Evolutionary conservation across 805 yeast genomes (phyloP).

Genomic region (Lachancea quebecensis): DNA sequence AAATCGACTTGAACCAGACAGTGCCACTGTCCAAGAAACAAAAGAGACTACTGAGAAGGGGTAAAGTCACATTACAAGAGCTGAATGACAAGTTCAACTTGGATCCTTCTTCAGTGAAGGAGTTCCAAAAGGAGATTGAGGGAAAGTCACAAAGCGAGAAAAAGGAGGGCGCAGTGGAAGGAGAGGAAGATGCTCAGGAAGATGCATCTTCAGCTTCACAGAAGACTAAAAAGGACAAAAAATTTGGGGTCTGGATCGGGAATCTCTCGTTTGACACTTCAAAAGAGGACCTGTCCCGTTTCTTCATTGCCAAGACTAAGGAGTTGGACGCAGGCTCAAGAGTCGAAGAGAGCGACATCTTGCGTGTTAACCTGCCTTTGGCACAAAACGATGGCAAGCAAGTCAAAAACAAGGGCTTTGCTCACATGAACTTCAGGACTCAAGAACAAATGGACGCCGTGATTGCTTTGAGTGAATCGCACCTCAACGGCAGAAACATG

Average conservation of each 20-base stretch:
- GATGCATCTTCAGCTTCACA: not conserved
- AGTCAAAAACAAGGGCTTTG: slow-evolving; percentile 66
- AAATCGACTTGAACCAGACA: slow-evolving; percentile 60
- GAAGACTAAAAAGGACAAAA: slow-evolving; percentile 35
- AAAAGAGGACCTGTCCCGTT: slow-evolving; percentile 62
- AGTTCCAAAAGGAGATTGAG: slow-evolving; percentile 35
- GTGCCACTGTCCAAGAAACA: slow-evolving; percentile 89
- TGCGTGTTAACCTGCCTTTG: slow-evolving; percentile 76
- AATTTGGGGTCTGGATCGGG: slow-evolving; percentile 89
- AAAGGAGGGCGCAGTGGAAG: slow-evolving; percentile 27
- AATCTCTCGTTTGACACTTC: slow-evolving; percentile 81
- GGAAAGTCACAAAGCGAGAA: slow-evolving; percentile 14
- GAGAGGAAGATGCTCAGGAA: slow-evolving; percentile 15
- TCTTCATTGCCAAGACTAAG: slow-evolving; percentile 53
- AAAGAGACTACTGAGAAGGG: slow-evolving; percentile 75
- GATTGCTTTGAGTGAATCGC: slow-evolving; percentile 59
- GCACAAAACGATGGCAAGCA: slow-evolving; percentile 50
- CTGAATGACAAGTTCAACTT: slow-evolving; percentile 37
- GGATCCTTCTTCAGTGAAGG: slow-evolving; percentile 32
- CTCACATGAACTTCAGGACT: slow-evolving; percentile 74
- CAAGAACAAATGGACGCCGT: slow-evolving; percentile 55
- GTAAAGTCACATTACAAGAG: slow-evolving; percentile 56
- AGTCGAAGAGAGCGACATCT: slow-evolving; percentile 52
- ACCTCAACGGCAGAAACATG: slow-evolving; percentile 76
- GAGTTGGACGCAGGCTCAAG: slow-evolving; percentile 29